A percentile compares a stretch with the other conserved stretches of the same genome.
Evolutionary conservation across 495 filamentous ascomycete species (phyloP).

Genomic region (Hypoxylon subgilvum): DNA sequence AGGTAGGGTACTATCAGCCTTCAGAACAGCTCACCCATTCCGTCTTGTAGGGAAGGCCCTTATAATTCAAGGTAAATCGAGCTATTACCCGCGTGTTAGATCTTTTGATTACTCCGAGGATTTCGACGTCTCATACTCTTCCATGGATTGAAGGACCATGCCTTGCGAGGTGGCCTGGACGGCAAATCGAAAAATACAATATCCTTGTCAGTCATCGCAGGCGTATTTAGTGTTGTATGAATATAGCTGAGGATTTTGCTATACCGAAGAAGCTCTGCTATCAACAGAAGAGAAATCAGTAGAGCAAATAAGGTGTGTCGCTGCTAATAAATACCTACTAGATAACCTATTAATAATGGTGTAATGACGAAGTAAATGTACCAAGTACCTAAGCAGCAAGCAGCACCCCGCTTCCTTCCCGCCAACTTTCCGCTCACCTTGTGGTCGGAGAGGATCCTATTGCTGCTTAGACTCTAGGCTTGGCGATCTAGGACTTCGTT

Average conservation of each 20-base stretch:
- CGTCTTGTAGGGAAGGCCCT: conserved; percentile 66
- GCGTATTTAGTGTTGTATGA: background rate
- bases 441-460: too few relatives aligned
- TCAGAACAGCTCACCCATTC: conserved; percentile 56
- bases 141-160: conserved; percentile 68
- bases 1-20: background rate
- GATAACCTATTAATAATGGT: too few relatives aligned
- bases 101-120: background rate
- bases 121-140: conserved; percentile 53
- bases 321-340: too few relatives aligned
- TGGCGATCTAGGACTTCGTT: too few relatives aligned
- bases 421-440: too few relatives aligned
- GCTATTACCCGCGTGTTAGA: conserved; percentile 43
- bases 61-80: conserved; percentile 66
- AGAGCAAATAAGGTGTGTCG: too few relatives aligned
- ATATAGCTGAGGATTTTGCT: conserved; percentile 1
- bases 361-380: too few relatives aligned
- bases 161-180: conserved; percentile 47
- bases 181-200: conserved; percentile 64
- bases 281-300: too few relatives aligned
- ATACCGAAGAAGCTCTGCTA: too few relatives aligned
- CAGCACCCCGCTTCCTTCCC: too few relatives aligned
- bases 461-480: too few relatives aligned
- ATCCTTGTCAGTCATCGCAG: conserved; percentile 35
- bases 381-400: too few relatives aligned